A percentile compares a stretch with the other conserved stretches of the same genome.
Evolutionary conservation across 2,329 filamentous ascomycete genomes (phyloP).

Genomic region (Calonectria hongkongensis): DNA sequence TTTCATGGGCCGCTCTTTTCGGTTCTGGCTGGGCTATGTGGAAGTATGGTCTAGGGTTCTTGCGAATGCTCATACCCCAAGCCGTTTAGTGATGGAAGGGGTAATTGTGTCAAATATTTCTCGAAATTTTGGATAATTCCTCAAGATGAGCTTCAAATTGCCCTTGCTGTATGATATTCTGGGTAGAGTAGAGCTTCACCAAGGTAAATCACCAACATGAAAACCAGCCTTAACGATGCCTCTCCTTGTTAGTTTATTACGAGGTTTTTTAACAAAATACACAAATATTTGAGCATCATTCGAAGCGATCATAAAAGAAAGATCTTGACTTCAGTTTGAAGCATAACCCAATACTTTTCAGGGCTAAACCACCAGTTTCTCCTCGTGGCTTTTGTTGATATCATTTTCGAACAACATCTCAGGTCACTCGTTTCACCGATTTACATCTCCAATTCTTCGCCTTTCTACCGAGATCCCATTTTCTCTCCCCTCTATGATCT

Average conservation of each 20-base stretch:
- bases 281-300: too few species aligned
- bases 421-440: constrained; percentile 33
- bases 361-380: not conserved
- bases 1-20: constrained; percentile 43
- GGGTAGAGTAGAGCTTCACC: too few species aligned
- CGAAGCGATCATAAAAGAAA: too few species aligned
- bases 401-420: constrained; percentile 39
- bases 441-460: constrained; percentile 33
- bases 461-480: constrained; percentile 29
- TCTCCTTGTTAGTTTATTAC: too few species aligned
- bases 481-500: constrained; percentile 37
- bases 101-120: too few species aligned
- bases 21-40: constrained; percentile 40
- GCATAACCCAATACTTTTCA: not conserved
- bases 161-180: not conserved
- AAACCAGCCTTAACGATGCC: too few species aligned
- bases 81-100: not conserved
- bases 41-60: constrained; percentile 21
- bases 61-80: not conserved
- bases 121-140: not conserved
- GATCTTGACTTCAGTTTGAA: too few species aligned
- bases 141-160: not conserved
- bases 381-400: constrained; percentile 11
- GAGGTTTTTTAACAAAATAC: too few species aligned
- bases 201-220: too few species aligned